Conservation (phyloP, 2,329 filamentous ascomycete genomes). For the Clarireedia homoeocarpa region DNA sequence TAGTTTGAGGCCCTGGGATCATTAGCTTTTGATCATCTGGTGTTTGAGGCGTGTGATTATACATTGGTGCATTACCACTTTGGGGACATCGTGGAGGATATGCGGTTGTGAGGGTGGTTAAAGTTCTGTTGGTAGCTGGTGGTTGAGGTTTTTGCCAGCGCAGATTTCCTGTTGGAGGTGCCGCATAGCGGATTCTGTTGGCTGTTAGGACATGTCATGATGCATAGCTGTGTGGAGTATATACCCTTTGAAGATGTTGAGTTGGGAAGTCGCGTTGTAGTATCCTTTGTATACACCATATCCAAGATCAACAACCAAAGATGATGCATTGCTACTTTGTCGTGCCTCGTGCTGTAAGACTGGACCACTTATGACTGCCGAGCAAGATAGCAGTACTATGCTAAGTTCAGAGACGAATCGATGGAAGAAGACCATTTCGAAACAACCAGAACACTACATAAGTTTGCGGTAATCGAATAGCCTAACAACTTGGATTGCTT, state of each 20-base stretch:
- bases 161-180: slow-evolving; percentile 33
- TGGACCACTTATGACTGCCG: not conserved
- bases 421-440: no score
- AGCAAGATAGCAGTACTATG: not conserved
- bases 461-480: no score
- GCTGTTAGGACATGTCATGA: not conserved
- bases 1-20: slow-evolving; percentile 3
- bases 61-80: slow-evolving; percentile 14
- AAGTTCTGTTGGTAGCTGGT: slow-evolving; percentile 15
- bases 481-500: no score
- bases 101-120: slow-evolving; percentile 22
- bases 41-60: not conserved
- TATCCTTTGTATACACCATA: slow-evolving; percentile 40
- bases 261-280: slow-evolving; percentile 30
- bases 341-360: not conserved
- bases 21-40: not conserved
- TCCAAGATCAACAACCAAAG: slow-evolving; percentile 33
- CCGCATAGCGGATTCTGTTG: slow-evolving; percentile 34
- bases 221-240: not conserved
- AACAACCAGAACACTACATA: no score
- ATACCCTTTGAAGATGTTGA: slow-evolving; percentile 41
- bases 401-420: no score
- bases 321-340: not conserved
- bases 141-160: slow-evolving; percentile 35
- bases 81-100: slow-evolving; percentile 31